Evolutionary conservation across 75 land plant genomes (phyloP).

Genomic region (Picea sitchensis): DNA sequence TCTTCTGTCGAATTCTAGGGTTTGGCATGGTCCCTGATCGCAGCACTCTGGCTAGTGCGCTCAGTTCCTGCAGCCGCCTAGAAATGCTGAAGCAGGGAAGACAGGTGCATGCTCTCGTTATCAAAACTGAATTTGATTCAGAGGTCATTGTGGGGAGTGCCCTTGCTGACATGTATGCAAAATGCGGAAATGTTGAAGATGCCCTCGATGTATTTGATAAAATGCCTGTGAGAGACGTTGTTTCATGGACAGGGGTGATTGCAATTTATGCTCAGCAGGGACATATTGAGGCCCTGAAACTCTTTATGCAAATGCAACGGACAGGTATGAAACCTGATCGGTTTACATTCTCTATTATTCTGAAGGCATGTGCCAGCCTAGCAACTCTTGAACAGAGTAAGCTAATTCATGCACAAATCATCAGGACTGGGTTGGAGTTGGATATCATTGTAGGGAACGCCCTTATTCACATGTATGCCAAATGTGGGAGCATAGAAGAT

Average conservation of each 20-base stretch:
- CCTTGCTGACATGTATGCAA: conserved; percentile 56
- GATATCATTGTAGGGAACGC: conserved; percentile 54
- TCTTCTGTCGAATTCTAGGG: conserved; percentile 43
- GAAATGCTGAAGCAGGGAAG: conserved; percentile 43
- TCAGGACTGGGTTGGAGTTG: conserved; percentile 33
- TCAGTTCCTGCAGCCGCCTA: conserved; percentile 51
- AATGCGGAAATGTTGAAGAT: conserved; percentile 28
- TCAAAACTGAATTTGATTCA: conserved; percentile 35
- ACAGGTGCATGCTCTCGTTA: conserved; percentile 44
- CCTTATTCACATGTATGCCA: conserved; percentile 58
- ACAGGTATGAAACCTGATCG: conserved; percentile 43
- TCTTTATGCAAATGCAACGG: conserved; percentile 44
- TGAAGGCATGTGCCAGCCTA: conserved; percentile 52
- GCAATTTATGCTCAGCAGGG: not conserved
- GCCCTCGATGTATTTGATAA: not conserved
- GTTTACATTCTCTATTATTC: conserved; percentile 46
- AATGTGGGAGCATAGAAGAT: conserved; percentile 57
- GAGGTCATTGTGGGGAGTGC: conserved; percentile 54
- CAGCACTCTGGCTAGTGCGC: conserved; percentile 46
- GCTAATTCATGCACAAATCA: conserved; percentile 41
- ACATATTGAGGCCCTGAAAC: conserved; percentile 25
- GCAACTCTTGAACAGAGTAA: conserved; percentile 45
- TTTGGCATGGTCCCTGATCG: conserved; percentile 44
- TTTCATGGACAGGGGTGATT: not conserved
- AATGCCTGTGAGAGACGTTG: not conserved